Base-by-base conservation (phyloP, 352 stramenopile species). In the Aphanomyces stellatus region DNA sequence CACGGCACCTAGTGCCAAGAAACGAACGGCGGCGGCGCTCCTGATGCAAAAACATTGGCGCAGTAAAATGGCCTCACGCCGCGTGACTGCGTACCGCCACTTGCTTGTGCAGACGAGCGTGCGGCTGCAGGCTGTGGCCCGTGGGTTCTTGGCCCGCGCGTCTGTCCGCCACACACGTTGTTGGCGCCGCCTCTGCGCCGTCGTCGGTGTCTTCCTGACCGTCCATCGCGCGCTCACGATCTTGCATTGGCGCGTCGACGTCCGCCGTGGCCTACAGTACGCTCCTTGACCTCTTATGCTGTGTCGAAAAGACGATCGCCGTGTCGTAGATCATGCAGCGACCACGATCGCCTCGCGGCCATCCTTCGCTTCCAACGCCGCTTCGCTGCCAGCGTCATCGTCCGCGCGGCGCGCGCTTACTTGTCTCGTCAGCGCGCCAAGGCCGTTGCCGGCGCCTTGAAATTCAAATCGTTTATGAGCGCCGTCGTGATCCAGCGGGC, bases 401-500 rank as follows among this genome's bases (percentile, higher is more conserved):
- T 76, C 0, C 25, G 65, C 1, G 71, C 85, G 25, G 77, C 89
- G 13, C 31, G 65, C n/a, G 64, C 67, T 3, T 87, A 80, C 80
- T 74, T 74, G 46, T 60, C 59, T 1, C 70, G 62, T 7, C 78
- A 80, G 61, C 72, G 76, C 25, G 55, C 69, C 8, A 48, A 74
- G 4, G 62, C 73, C 1, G 63, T 71, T 7, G 63, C 78, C 11
- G 72, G 73, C 0, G 70, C 71, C 4, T 57, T 80, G 31, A 62
- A 74, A n/a, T 65, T 91, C 30, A 79, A 78, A 8, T 73, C 35
- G 41, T 73, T 88, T 13, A 62, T 85, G n/a, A 68, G 69, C 1
- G 74, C 81, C 0, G 65, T 86, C 17, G 85, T 81, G 55, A 84
- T 91, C 51, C 83, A 90, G 65, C 75, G 80, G 0, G 73, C 77